A percentile compares a stretch with the other conserved stretches of the same genome.
These are phyloP conservation scores for Euphorbia tirucalli DNA, from an alignment of 345 rosid species.

Conservation along the genomic window DNA sequence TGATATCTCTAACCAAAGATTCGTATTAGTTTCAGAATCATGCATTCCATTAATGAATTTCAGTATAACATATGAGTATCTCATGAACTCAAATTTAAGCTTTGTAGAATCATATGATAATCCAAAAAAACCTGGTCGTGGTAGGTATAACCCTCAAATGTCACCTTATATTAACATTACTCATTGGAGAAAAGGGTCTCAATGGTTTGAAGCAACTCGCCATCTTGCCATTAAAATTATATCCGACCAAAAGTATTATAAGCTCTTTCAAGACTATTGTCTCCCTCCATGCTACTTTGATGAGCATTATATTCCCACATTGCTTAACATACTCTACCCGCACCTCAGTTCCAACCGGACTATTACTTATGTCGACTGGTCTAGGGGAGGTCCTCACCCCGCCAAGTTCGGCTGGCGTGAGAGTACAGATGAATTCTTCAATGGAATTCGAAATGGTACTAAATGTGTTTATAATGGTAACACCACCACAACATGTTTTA, in stretches of 20 bases:
- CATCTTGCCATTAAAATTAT: slow-evolving; percentile 44
- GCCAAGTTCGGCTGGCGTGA: slow-evolving; percentile 41
- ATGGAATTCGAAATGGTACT: slow-evolving; percentile 35
- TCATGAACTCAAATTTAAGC: slow-evolving; percentile 36
- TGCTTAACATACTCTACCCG: slow-evolving; percentile 37
- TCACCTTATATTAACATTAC: slow-evolving; percentile 41
- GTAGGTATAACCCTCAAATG: slow-evolving; percentile 47
- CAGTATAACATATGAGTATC: slow-evolving; percentile 38
- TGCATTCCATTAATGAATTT: slow-evolving; percentile 57
- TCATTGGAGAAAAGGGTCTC: slow-evolving; percentile 79
- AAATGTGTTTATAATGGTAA: slow-evolving; percentile 51
- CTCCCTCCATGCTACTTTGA: slow-evolving; percentile 61
- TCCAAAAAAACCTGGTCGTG: slow-evolving; percentile 42
- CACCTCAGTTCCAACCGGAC: slow-evolving; percentile 47
- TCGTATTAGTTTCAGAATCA: slow-evolving; percentile 47
- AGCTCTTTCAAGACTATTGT: slow-evolving; percentile 41
- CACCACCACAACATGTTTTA: slow-evolving; percentile 32
- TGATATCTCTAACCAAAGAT: slow-evolving; percentile 40
- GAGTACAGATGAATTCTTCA: slow-evolving; percentile 50
- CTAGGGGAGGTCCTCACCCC: slow-evolving; percentile 63
- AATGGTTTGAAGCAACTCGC: slow-evolving; percentile 71
- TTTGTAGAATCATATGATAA: slow-evolving; percentile 41
- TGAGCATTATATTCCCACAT: slow-evolving; percentile 71
- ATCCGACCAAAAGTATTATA: slow-evolving; percentile 45
- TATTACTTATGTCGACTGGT: slow-evolving; percentile 73